Base-by-base conservation (phyloP, 1,284 basidiomycete species). In the Vanrija humicola region DNA sequence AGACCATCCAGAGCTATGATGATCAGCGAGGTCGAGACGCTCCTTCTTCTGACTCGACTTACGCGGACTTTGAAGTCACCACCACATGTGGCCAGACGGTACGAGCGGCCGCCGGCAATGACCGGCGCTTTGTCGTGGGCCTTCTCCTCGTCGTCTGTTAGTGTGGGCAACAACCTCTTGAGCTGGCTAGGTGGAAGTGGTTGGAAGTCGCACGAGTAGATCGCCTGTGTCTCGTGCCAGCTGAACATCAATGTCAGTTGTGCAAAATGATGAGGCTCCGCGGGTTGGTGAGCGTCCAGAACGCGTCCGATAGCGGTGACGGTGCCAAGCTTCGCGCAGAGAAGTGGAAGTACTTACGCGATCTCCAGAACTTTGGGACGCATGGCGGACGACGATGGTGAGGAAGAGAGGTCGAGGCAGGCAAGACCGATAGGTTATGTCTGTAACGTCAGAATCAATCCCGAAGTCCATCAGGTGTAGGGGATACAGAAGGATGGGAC, bases 21-120 rank as follows among this genome's bases (percentile, higher is more conserved):
- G 16, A 19, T 60, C 38, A 8, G 19, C 50, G 45, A 59, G 44
- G 18, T 59, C 55, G 21, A 23, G 28, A 25, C 39, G 34, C 23
- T 39, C 15, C 38, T n/a, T 40, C 26, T 21, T 28, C 26, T 28
- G 40, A 38, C 9, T 57, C 23, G 28, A 83, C 89, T 76, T 68
- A 97, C 93, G 72, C 94, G 81, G 67, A 98, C 91, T 79, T 95
- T 89, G 72, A 95, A 97, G 74, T 99, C 95, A 69, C 95, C 95
- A 46, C 95, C 95, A 10, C 88, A 93, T 0, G 96, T 98, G 0
- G 94, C 95, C 9, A 98, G 79, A 61, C 89, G 83, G 80, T 96
- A 98, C 49, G 86, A 81, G 55, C 79, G 78, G 4, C 76, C 77
- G 14, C 76, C 77, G 18, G 74, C 67, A 14, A 62, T 56, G 16